Evolutionary conservation across 192 early-diverging fungal genomes (phyloP), one percentile per base, ranked within the genome.

Genomic region (Mortierella alpina): DNA sequence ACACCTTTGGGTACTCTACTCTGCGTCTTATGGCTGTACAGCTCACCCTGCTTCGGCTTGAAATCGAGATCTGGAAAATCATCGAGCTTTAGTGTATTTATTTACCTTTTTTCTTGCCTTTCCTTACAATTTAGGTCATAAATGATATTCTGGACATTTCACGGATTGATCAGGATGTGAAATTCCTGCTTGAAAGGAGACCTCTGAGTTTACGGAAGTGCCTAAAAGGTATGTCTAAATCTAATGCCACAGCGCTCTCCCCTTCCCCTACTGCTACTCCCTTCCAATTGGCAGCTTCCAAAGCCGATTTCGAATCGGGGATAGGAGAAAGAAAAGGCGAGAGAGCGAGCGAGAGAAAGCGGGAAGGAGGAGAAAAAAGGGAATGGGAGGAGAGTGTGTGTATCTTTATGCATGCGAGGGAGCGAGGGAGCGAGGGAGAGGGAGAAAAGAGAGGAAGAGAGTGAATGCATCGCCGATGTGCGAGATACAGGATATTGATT

Each of bases 91-190:
- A 31, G 1, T 3, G 31, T 31, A 31, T 23, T 48, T 58, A 8
- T n/a, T n/a, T n/a, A n/a, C n/a, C 6, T 7, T 8, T n/a, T 31
- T 20, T 41, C 31, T 63, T 51, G n/a, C 13, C 18, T 17, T 55
- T 71, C 41, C 23, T 48, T 45, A 40, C 31, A 31, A 31, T 31
- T 45, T 77, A 88, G 87, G 85, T 88, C 41, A 86, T 88, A 55
- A 88, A 88, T 50, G 87, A 88, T 50, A 86, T 88, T 61, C 62
- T 88, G 55, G 87, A 88, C 52, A 88, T 88, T 54, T 86, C 87
- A 40, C 83, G 86, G 54, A 83, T 88, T 42, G 86, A 88, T 60
- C 87, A 88, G 47, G 85, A 88, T 67, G 85, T 85, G 7, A 84
- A 88, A 31, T 86, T 88, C 46, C 68, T 85, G 71, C 69, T 88